Evolutionary conservation across 768 basidiomycete genomes (phyloP).

Genomic region (Lanmaoa pseudosensibilis): DNA sequence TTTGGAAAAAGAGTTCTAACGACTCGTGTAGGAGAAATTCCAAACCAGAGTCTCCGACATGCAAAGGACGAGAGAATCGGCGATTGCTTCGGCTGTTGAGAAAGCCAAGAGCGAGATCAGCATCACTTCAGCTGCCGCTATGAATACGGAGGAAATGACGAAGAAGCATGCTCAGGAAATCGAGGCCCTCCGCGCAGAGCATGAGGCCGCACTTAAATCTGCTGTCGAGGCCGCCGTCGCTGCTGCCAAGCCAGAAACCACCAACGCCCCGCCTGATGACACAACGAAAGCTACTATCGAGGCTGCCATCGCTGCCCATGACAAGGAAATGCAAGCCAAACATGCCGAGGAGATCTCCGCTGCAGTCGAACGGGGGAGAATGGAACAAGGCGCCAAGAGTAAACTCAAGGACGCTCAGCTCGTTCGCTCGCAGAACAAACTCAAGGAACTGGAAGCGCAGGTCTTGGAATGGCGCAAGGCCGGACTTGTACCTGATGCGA

Average conservation of each 20-base stretch:
- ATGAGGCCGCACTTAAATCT: slow-evolving; percentile 52
- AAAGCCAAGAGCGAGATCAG: slow-evolving; percentile 51
- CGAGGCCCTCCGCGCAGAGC: slow-evolving; percentile 51
- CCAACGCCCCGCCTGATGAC: slow-evolving; percentile 23
- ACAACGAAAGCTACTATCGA: slow-evolving; percentile 48
- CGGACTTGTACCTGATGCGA: slow-evolving; percentile 45
- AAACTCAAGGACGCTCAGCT: slow-evolving; percentile 74
- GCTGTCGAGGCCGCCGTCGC: slow-evolving; percentile 51
- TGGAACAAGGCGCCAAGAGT: slow-evolving; percentile 58
- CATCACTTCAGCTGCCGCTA: slow-evolving; percentile 18
- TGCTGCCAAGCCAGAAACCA: slow-evolving; percentile 37
- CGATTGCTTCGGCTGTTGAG: slow-evolving; percentile 57
- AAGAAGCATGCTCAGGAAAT: slow-evolving; percentile 64
- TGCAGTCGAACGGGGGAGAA: slow-evolving; percentile 68
- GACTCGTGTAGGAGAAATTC: slow-evolving; percentile 56
- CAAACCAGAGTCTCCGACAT: slow-evolving; percentile 52
- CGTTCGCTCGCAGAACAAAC: slow-evolving; percentile 54
- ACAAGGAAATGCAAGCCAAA: slow-evolving; percentile 45
- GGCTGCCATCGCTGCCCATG: slow-evolving; percentile 48
- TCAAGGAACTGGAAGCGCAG: slow-evolving; percentile 70
- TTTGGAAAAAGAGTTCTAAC: slow-evolving; percentile 1
- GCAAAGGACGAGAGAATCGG: slow-evolving; percentile 50
- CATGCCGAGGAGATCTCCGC: slow-evolving; percentile 58
- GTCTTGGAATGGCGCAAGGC: slow-evolving; percentile 56
- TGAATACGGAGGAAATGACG: slow-evolving; percentile 38